These are phyloP conservation scores for Abrus precatorius DNA, from an alignment of 306 rosid species.

Conservation along the genomic window DNA sequence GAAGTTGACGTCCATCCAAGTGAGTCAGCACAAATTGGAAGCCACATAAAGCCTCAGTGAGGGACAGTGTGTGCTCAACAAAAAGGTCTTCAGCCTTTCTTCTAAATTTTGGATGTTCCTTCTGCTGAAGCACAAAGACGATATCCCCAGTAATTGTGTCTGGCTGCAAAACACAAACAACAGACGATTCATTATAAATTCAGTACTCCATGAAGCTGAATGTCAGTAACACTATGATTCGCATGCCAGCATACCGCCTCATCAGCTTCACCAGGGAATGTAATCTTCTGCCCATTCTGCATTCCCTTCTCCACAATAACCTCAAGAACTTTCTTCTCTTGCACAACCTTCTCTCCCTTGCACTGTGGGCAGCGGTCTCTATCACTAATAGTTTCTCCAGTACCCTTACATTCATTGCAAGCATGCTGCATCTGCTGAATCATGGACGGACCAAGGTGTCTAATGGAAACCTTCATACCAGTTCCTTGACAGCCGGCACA, in stretches of 20 bases:
- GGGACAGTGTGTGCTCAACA: constrained; percentile 82
- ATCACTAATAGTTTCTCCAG: constrained; percentile 92
- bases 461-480: constrained; percentile 92
- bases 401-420: constrained; percentile 95
- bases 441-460: constrained; percentile 97
- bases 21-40: constrained; percentile 85
- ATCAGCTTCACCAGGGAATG: constrained; percentile 98
- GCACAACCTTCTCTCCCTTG: constrained; percentile 93
- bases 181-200: constrained; percentile 12
- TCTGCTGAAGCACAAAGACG: constrained; percentile 90
- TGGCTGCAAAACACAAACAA: constrained; percentile 67
- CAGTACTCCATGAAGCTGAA: neutral
- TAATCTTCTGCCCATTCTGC: constrained; percentile 88
- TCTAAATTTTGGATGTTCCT: constrained; percentile 89
- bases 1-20: constrained; percentile 90
- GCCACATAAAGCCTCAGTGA: constrained; percentile 91
- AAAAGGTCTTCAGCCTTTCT: constrained; percentile 87
- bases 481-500: constrained; percentile 96
- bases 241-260: constrained; percentile 68
- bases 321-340: constrained; percentile 95
- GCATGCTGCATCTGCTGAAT: constrained; percentile 99
- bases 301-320: constrained; percentile 95
- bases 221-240: neutral
- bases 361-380: constrained; percentile 89
- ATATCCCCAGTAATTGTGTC: constrained; percentile 96